These are phyloP conservation scores for Paraleonurus japonicus DNA, from an alignment of 257 asterid genomes.

Conservation along the genomic window DNA sequence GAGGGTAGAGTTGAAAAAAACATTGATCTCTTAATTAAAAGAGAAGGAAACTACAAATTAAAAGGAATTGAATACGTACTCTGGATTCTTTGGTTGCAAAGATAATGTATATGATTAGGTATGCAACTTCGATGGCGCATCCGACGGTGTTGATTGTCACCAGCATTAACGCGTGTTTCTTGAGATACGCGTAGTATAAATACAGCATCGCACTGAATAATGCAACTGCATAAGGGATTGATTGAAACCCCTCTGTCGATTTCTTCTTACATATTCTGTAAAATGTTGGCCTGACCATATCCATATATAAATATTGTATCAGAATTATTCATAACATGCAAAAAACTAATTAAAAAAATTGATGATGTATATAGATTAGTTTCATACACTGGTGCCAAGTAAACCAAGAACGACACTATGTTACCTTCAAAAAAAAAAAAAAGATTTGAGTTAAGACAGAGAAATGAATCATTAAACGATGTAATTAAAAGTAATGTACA, in stretches of 20 bases:
- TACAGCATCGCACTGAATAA: conserved; percentile 74
- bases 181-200: conserved; percentile 65
- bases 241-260: conserved; percentile 74
- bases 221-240: conserved; percentile 76
- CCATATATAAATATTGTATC: neutral
- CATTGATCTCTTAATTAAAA: no score
- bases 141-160: conserved; percentile 63
- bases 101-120: conserved; percentile 49
- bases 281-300: conserved; percentile 61
- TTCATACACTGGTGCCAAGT: conserved; percentile 64
- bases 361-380: neutral
- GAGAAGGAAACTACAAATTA: no score
- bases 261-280: conserved; percentile 54
- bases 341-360: no score
- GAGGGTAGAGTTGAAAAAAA: no score
- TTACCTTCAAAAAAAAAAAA: conserved; percentile 43
- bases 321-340: neutral
- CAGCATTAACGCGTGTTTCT: conserved; percentile 42
- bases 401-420: conserved; percentile 78
- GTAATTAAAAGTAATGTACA: neutral
- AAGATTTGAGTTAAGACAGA: neutral
- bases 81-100: conserved; percentile 59
- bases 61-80: no score
- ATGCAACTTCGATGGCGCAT: conserved; percentile 32
- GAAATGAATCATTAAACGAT: neutral